A percentile compares a stretch with the other conserved stretches of the same genome.
These are phyloP conservation scores for Collybiopsis confluens DNA, from an alignment of 768 basidiomycete genomes.

Conservation along the genomic window DNA sequence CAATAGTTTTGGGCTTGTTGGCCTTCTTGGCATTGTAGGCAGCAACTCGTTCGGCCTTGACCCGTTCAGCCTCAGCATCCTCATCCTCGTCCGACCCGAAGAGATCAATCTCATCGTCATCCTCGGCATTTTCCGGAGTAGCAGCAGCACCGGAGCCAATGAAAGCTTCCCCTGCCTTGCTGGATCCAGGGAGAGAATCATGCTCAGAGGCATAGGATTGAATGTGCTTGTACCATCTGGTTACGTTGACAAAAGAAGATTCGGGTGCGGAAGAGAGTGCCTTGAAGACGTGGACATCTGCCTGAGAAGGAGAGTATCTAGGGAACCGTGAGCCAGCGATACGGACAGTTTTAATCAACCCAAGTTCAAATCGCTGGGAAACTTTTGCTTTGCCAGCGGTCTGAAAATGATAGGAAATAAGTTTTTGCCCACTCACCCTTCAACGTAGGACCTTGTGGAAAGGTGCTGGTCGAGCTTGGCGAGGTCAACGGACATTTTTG, in stretches of 20 bases:
- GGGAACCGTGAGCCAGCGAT: constrained; percentile 3
- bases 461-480: constrained; percentile 83
- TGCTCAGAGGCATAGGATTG: constrained; percentile 80
- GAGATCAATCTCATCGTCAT: constrained; percentile 79
- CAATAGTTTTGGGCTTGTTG: constrained; percentile 78
- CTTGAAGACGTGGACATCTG: constrained; percentile 91
- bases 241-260: constrained; percentile 65
- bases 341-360: constrained; percentile 6
- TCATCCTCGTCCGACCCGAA: constrained; percentile 69
- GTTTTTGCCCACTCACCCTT: constrained; percentile 69
- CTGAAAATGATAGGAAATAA: constrained; percentile 1
- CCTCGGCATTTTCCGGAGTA: constrained; percentile 47
- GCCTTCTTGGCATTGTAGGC: constrained; percentile 94
- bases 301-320: constrained; percentile 90
- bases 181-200: constrained; percentile 77
- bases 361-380: constrained; percentile 26
- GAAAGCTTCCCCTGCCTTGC: constrained; percentile 74
- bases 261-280: constrained; percentile 65
- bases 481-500: constrained; percentile 66
- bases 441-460: constrained; percentile 79
- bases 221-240: constrained; percentile 95
- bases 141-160: constrained; percentile 47
- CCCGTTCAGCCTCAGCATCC: constrained; percentile 77
- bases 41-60: constrained; percentile 91
- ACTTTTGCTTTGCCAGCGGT: constrained; percentile 55